Evolutionary conservation across 1,284 basidiomycete genomes (phyloP).

Genomic region (Trichosporon ovoides): DNA sequence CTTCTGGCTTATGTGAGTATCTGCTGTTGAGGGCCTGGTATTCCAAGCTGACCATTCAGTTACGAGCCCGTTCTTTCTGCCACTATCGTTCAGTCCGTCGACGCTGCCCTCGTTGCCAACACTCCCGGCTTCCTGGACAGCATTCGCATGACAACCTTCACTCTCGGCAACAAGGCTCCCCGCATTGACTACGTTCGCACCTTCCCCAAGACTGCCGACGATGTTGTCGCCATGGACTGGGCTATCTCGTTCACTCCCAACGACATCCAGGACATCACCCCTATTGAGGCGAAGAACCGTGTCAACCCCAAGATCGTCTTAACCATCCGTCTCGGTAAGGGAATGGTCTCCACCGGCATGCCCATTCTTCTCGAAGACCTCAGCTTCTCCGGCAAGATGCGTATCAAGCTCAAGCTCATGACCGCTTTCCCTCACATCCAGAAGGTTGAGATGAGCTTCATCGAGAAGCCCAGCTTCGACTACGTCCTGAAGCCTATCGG

Average conservation of each 20-base stretch:
- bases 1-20: slow-evolving; percentile 62
- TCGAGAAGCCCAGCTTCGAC: slow-evolving; percentile 89
- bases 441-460: slow-evolving; percentile 80
- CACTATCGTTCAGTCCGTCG: slow-evolving; percentile 79
- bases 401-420: slow-evolving; percentile 78
- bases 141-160: slow-evolving; percentile 79
- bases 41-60: slow-evolving; percentile 48
- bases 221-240: slow-evolving; percentile 97
- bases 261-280: slow-evolving; percentile 80
- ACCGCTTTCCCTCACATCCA: slow-evolving; percentile 89
- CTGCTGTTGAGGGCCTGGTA: slow-evolving; percentile 64
- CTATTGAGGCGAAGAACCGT: slow-evolving; percentile 64
- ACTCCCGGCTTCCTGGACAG: slow-evolving; percentile 89
- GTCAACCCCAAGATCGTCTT: slow-evolving; percentile 94
- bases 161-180: slow-evolving; percentile 84
- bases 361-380: slow-evolving; percentile 92
- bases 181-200: slow-evolving; percentile 89
- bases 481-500: slow-evolving; percentile 94
- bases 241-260: slow-evolving; percentile 90
- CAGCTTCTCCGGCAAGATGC: slow-evolving; percentile 76
- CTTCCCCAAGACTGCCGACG: slow-evolving; percentile 78
- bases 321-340: slow-evolving; percentile 80
- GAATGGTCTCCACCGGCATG: slow-evolving; percentile 71
- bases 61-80: slow-evolving; percentile 81
- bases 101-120: slow-evolving; percentile 68